These are phyloP conservation scores for Paramecium biaurelia DNA, from an alignment of 73 alveolate species.

Conservation along the genomic window DNA sequence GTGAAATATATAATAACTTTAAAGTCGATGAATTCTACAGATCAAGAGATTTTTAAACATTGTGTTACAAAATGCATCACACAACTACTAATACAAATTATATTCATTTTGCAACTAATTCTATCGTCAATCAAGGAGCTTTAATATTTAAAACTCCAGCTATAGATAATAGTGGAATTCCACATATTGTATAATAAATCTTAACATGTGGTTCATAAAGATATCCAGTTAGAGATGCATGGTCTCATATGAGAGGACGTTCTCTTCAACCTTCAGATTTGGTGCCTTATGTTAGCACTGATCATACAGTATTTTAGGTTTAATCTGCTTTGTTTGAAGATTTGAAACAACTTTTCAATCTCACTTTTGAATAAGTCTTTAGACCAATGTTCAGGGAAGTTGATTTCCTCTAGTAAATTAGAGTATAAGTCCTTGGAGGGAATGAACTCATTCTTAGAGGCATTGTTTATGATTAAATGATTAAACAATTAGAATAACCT, in stretches of 20 bases:
- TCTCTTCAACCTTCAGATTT: neutral
- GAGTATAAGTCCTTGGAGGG: neutral
- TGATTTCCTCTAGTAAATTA: neutral
- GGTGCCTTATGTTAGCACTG: neutral
- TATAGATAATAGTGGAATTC: neutral
- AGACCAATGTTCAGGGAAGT: neutral
- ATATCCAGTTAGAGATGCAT: neutral
- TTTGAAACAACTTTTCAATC: neutral
- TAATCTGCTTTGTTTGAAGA: neutral
- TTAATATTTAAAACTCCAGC: neutral
- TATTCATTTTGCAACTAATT: neutral
- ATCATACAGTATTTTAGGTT: neutral
- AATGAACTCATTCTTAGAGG: neutral
- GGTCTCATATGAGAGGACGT: neutral
- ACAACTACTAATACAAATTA: neutral
- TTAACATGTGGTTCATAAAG: neutral
- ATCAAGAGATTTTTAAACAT: neutral
- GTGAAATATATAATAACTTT: neutral
- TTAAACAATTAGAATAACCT: neutral
- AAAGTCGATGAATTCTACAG: neutral
- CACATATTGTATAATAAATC: neutral
- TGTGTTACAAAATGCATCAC: neutral
- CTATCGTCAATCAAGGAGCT: neutral
- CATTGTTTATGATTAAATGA: neutral
- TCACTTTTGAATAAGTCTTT: neutral